Conservation (phyloP, 352 stramenopile species). For the Plasmopara halstedii region DNA sequence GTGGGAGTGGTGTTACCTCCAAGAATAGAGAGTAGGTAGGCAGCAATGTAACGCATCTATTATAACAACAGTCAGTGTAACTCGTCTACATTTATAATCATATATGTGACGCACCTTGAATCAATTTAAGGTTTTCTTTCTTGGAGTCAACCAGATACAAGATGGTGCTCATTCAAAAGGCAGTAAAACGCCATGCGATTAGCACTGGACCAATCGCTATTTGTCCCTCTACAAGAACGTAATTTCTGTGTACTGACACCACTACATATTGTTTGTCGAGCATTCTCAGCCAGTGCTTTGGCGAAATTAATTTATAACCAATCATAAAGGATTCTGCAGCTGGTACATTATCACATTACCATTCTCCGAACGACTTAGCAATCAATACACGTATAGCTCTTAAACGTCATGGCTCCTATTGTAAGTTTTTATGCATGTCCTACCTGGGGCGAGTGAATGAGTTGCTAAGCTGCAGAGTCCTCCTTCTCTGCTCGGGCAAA, state of each 20-base stretch:
- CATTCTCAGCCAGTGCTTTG: constrained; percentile 35
- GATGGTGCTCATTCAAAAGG: constrained; percentile 36
- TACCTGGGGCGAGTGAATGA: constrained; percentile 33
- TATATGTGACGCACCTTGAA: constrained; percentile 65
- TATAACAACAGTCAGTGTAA: constrained; percentile 6
- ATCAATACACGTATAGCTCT: no score
- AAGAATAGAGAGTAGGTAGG: constrained; percentile 94
- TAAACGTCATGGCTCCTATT: constrained; percentile 45
- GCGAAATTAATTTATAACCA: constrained; percentile 11
- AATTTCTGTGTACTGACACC: neutral
- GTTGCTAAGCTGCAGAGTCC: constrained; percentile 83
- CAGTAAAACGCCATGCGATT: constrained; percentile 2
- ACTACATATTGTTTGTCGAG: no score
- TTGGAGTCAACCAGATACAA: constrained; percentile 88
- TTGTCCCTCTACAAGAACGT: constrained; percentile 41
- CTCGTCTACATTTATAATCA: neutral
- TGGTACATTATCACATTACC: neutral
- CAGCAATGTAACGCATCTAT: constrained; percentile 96
- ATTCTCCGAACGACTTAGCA: constrained; percentile 34
- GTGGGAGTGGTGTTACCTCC: constrained; percentile 87
- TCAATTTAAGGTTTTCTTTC: constrained; percentile 85
- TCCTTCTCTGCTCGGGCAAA: constrained; percentile 82
- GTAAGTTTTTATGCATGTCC: constrained; percentile 27
- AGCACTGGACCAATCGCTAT: constrained; percentile 35
- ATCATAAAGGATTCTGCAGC: constrained; percentile 4